These are phyloP conservation scores for Corylus americana DNA, from an alignment of 306 rosid genomes.

Conservation along the genomic window DNA sequence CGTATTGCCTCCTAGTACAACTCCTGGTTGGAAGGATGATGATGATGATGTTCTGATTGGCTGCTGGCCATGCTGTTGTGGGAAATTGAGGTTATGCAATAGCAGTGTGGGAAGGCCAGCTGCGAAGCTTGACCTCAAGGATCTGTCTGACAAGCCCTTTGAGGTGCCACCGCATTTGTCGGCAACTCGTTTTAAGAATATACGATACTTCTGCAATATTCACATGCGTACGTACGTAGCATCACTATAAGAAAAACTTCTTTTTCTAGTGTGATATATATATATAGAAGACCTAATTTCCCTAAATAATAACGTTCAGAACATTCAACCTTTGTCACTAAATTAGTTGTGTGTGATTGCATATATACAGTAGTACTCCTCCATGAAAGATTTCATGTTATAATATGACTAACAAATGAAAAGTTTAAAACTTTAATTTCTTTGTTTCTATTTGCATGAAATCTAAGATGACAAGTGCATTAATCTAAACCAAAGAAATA, in stretches of 20 bases:
- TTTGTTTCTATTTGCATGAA: no score
- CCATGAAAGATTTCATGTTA: no score
- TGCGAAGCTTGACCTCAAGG: slow-evolving; percentile 50
- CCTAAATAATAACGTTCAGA: no score
- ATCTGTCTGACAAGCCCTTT: slow-evolving; percentile 32
- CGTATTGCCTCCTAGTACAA: neutral
- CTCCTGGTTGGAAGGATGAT: neutral
- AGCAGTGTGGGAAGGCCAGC: slow-evolving; percentile 21
- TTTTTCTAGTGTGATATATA: no score
- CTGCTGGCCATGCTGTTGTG: neutral
- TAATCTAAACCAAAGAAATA: no score
- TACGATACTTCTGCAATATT: slow-evolving; percentile 57
- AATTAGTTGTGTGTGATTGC: no score
- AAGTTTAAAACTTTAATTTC: no score
- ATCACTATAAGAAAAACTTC: no score
- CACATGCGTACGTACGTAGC: neutral
- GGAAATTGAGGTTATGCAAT: slow-evolving; percentile 15
- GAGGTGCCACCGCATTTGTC: slow-evolving; percentile 31
- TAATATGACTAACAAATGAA: no score
- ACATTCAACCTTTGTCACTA: neutral
- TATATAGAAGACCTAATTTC: no score
- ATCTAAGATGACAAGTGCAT: no score
- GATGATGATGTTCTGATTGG: slow-evolving; percentile 2
- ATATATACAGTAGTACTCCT: no score
- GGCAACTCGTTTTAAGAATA: slow-evolving; percentile 45